Evolutionary conservation across 495 filamentous ascomycete genomes (phyloP).

Genomic region (Penicillium manginii): DNA sequence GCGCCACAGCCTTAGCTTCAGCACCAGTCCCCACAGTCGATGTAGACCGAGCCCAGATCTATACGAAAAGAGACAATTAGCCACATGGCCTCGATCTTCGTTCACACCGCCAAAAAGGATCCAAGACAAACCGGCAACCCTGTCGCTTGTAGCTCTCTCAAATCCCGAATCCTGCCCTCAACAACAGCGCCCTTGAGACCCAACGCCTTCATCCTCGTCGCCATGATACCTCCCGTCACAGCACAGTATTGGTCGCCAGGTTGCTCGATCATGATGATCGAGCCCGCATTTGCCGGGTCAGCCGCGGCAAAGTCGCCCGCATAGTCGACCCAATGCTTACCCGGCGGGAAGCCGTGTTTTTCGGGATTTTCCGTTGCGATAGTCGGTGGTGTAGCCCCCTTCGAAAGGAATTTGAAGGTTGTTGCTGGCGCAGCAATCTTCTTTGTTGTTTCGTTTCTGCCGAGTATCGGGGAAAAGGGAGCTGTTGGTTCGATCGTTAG

Average conservation of each 20-base stretch:
- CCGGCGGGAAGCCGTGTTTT: slow-evolving; percentile 40
- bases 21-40: slow-evolving; percentile 64
- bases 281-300: slow-evolving; percentile 42
- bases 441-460: slow-evolving; percentile 31
- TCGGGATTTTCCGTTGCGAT: slow-evolving; percentile 30
- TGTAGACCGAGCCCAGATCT: slow-evolving; percentile 60
- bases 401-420: slow-evolving; percentile 66
- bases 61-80: slow-evolving; percentile 9
- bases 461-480: slow-evolving; percentile 39
- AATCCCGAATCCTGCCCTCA: slow-evolving; percentile 64
- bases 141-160: slow-evolving; percentile 52
- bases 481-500: slow-evolving; percentile 16
- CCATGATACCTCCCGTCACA: slow-evolving; percentile 71
- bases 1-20: slow-evolving; percentile 59
- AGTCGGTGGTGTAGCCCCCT: slow-evolving; percentile 33
- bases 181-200: slow-evolving; percentile 61
- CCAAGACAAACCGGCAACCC: slow-evolving; percentile 50
- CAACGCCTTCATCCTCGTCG: slow-evolving; percentile 59
- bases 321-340: slow-evolving; percentile 64
- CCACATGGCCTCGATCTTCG: background rate
- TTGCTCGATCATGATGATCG: slow-evolving; percentile 63
- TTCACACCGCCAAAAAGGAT: background rate
- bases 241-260: slow-evolving; percentile 63
- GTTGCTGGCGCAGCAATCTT: slow-evolving; percentile 62
- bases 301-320: slow-evolving; percentile 29